A percentile compares a stretch with the other conserved stretches of the same genome.
Evolutionary conservation across 768 basidiomycete species (phyloP).

Genomic region (Naganishia onofrii): DNA sequence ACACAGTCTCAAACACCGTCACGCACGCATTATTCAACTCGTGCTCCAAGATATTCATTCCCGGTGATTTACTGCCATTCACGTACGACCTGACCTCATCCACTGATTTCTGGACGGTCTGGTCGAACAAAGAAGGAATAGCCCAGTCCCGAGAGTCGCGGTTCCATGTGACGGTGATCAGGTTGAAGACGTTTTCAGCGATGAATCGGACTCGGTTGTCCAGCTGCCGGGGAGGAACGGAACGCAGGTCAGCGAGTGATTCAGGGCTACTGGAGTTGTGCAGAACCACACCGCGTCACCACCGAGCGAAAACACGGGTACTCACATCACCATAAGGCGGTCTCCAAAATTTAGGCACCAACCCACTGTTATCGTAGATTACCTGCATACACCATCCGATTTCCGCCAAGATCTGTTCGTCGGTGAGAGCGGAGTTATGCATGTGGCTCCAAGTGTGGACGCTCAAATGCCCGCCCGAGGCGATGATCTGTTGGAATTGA

Average conservation of each 20-base stretch:
- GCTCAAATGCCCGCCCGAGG: conserved; percentile 21
- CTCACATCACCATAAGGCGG: conserved; percentile 31
- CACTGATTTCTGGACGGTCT: conserved; percentile 59
- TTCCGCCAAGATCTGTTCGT: conserved; percentile 68
- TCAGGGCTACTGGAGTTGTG: too few relatives aligned
- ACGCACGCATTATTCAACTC: conserved; percentile 67
- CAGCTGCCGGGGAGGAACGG: conserved; percentile 54
- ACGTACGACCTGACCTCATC: conserved; percentile 52
- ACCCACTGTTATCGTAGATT: conserved; percentile 75
- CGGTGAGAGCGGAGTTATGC: conserved; percentile 55
- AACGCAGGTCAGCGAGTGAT: too few relatives aligned
- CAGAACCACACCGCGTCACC: too few relatives aligned
- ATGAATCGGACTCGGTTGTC: conserved; percentile 81
- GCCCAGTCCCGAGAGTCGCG: conserved; percentile 76
- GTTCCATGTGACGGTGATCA: conserved; percentile 83
- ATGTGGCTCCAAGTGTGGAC: conserved; percentile 53
- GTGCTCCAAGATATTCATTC: conserved; percentile 80
- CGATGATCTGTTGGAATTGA: conserved; percentile 20
- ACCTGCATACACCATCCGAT: conserved; percentile 78
- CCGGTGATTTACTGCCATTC: conserved; percentile 68
- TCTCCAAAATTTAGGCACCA: conserved; percentile 66
- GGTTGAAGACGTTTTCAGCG: conserved; percentile 78
- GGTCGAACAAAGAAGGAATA: conserved; percentile 57
- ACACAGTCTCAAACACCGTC: conserved; percentile 60
- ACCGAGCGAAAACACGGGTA: neutral